A percentile compares a stretch with the other conserved stretches of the same genome.
Evolutionary conservation across 1,284 basidiomycete species (phyloP).

Genomic region (Cryptococcus wingfieldii): DNA sequence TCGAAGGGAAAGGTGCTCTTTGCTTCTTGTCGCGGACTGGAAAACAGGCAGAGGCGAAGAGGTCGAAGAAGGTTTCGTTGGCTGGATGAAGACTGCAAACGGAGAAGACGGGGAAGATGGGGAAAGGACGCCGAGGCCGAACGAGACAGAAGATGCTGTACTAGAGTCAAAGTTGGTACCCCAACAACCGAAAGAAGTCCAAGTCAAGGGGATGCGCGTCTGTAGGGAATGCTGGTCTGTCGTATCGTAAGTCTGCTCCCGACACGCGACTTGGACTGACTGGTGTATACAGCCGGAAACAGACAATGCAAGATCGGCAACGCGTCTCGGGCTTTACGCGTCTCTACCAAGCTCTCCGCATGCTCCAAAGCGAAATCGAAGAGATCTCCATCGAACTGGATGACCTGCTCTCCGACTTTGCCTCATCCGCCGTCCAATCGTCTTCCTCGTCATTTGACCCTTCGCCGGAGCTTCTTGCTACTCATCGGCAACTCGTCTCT

Average conservation of each 20-base stretch:
- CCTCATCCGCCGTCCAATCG: slow-evolving; percentile 43
- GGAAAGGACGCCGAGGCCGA: slow-evolving; percentile 33
- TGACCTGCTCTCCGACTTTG: slow-evolving; percentile 59
- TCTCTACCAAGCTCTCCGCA: slow-evolving; percentile 69
- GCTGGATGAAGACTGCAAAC: slow-evolving; percentile 54
- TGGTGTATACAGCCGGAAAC: slow-evolving; percentile 59
- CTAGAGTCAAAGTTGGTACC: slow-evolving; percentile 8
- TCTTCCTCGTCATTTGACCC: slow-evolving; percentile 36
- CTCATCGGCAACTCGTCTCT: slow-evolving; percentile 73
- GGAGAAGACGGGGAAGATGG: slow-evolving; percentile 38
- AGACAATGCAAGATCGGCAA: slow-evolving; percentile 67
- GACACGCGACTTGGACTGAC: neutral
- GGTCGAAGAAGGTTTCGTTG: slow-evolving; percentile 74
- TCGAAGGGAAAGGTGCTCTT: slow-evolving; percentile 64
- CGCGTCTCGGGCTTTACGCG: slow-evolving; percentile 62
- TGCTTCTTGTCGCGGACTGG: slow-evolving; percentile 73
- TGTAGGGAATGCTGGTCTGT: slow-evolving; percentile 75
- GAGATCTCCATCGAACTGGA: slow-evolving; percentile 66
- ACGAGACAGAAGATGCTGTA: neutral
- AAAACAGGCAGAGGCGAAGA: slow-evolving; percentile 72
- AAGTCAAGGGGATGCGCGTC: slow-evolving; percentile 74
- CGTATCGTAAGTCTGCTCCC: slow-evolving; percentile 59
- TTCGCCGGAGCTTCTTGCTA: slow-evolving; percentile 58
- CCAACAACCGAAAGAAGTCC: slow-evolving; percentile 60
- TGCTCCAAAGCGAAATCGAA: slow-evolving; percentile 72